Conservation (phyloP, 208 protist species). For the Crithidia brevicula region DNA sequence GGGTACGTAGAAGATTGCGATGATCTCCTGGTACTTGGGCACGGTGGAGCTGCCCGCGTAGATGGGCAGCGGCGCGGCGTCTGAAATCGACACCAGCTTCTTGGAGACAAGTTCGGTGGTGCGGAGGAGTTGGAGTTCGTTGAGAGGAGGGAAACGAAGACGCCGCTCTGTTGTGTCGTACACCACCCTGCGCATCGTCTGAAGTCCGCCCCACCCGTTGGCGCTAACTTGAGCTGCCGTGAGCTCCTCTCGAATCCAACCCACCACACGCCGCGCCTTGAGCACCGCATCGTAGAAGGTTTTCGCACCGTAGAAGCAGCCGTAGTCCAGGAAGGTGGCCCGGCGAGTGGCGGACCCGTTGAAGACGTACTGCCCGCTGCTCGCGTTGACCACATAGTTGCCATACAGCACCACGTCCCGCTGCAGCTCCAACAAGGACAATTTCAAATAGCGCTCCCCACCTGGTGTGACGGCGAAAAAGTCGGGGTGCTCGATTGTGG, state of each 20-base stretch:
- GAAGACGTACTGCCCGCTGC: slow-evolving; percentile 6
- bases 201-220: slow-evolving; percentile 31
- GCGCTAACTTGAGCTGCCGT: background rate
- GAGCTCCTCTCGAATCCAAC: slow-evolving; percentile 20
- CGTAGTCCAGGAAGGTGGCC: slow-evolving; percentile 30
- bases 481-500: slow-evolving; percentile 29
- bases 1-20: slow-evolving; percentile 31
- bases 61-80: background rate
- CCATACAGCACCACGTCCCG: slow-evolving; percentile 33
- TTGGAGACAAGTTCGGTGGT: background rate
- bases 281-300: slow-evolving; percentile 40
- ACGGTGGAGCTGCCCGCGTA: background rate
- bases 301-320: slow-evolving; percentile 21
- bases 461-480: slow-evolving; percentile 26
- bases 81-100: background rate
- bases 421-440: slow-evolving; percentile 21
- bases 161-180: slow-evolving; percentile 29
- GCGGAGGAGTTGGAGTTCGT: slow-evolving; percentile 28
- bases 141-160: slow-evolving; percentile 21
- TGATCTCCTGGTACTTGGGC: slow-evolving; percentile 34
- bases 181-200: slow-evolving; percentile 26
- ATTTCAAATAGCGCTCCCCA: slow-evolving; percentile 22
- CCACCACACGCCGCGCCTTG: slow-evolving; percentile 17
- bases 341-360: background rate
- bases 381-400: slow-evolving; percentile 4